Base-by-base conservation (phyloP, 2,329 filamentous ascomycete genomes). In the Fusarium devonianum region DNA sequence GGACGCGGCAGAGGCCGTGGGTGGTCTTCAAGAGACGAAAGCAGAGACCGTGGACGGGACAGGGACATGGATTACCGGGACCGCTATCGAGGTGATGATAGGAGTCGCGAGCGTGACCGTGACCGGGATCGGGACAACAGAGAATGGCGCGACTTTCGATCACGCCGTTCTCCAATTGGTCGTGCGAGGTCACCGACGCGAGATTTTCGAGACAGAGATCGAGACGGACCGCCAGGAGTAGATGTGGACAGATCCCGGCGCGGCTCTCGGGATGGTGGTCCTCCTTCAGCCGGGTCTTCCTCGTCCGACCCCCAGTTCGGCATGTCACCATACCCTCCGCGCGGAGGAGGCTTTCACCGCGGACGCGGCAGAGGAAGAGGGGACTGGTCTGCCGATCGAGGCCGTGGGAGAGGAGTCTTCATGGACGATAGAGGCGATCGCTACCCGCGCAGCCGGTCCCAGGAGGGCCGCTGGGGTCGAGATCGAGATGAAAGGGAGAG, bases 201-300 rank as follows among this genome's bases (percentile, higher is more conserved):
- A 58, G 86, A 89, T 65, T 84, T 84, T 51, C 80, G 87, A 63
- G 85, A 88, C 40, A 72, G 75, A 60, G 73, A 83, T 49, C 69
- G 78, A 62, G 82, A 85, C 62, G 70, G 74, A 2, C 85, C 84
- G 1, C 75, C 85, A 22, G 85, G 84, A 35, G 74, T 88, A 6
- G 88, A 92, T 57, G 78, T 84, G 7, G 84, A 86, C 49, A 80
- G 88, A 49, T 83, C 85, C 13, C 78, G 88, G 43, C 79, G 88
- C 35, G 85, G 81, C 12, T 90, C 88, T 7, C 79, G 89, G 63
- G 89, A 92, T 63, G 88, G 70, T 8, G 74, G 88, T 0, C 87
- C 88, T 9, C 80, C 85, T 16, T 89, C 87, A 2, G 87, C 86
- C 13, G 86, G 86, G 4, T 90, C 88, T 3, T 84, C 84, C 8